Conservation (phyloP, 306 rosid genomes). For the Corylus heterophylla region DNA sequence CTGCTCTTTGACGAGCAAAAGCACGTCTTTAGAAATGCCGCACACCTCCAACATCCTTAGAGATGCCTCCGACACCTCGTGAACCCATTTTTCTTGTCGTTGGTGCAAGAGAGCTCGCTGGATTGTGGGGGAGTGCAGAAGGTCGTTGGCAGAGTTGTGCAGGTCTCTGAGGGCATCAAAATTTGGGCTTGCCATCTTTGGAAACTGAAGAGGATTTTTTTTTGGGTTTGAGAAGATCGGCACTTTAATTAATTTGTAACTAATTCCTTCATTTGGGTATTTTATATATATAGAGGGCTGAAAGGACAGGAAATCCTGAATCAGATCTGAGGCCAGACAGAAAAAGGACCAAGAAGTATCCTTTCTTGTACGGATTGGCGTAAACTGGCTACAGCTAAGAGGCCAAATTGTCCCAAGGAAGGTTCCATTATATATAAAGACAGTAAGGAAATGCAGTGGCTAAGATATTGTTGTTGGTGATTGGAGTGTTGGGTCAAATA, state of each 20-base stretch:
- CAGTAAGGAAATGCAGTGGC: not conserved
- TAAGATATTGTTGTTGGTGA: constrained; percentile 1
- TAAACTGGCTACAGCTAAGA: constrained; percentile 44
- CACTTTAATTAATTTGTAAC: constrained; percentile 6
- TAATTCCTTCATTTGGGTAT: constrained; percentile 7
- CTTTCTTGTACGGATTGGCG: constrained; percentile 36
- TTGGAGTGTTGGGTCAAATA: not conserved
- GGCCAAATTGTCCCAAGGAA: constrained; percentile 42
- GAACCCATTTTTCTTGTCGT: constrained; percentile 53
- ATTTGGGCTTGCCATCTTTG: constrained; percentile 42
- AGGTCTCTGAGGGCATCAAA: constrained; percentile 53
- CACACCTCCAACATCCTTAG: constrained; percentile 57
- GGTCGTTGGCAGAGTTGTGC: constrained; percentile 56
- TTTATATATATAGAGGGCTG: constrained; percentile 4
- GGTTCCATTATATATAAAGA: constrained; percentile 14
- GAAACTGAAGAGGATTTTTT: not conserved
- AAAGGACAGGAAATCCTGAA: constrained; percentile 3
- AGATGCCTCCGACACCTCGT: constrained; percentile 54
- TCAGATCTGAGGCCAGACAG: constrained; percentile 38
- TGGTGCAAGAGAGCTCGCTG: constrained; percentile 38
- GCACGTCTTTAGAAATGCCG: constrained; percentile 57
- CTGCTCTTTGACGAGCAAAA: constrained; percentile 51
- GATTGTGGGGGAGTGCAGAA: constrained; percentile 50
- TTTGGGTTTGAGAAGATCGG: not conserved
- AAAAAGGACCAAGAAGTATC: constrained; percentile 39